Percentiles rank a stretch among this genome's conserved stretches.
These are phyloP conservation scores for Purshia tridentata DNA, from an alignment of 306 rosid species.

Conservation along the genomic window DNA sequence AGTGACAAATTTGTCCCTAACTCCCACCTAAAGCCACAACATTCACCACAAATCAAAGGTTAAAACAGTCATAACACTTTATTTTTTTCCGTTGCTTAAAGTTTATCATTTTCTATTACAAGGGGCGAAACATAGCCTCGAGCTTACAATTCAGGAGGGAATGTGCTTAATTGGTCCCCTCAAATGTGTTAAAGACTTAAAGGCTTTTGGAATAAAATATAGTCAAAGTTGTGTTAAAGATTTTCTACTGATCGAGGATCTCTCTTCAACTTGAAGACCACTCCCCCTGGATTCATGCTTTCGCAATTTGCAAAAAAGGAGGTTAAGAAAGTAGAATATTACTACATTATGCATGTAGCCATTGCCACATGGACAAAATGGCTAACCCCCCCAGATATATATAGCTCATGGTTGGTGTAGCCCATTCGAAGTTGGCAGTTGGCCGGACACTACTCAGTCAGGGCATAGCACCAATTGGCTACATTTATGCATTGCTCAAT, in stretches of 20 bases:
- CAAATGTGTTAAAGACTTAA: slow-evolving; percentile 14
- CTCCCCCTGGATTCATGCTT: slow-evolving; percentile 39
- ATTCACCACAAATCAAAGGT: background rate
- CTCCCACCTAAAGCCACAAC: background rate
- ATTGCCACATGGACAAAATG: no score
- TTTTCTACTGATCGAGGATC: slow-evolving; percentile 35
- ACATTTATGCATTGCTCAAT: no score
- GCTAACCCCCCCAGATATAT: no score
- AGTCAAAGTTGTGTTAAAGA: slow-evolving; percentile 43
- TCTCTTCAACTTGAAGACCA: slow-evolving; percentile 42
- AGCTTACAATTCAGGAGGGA: slow-evolving; percentile 22
- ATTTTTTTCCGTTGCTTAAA: slow-evolving; percentile 24
- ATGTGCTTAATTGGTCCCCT: background rate
- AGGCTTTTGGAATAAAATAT: slow-evolving; percentile 14
- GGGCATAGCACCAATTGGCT: no score
- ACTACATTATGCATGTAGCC: no score
- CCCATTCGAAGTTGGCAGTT: no score
- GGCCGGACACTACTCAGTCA: no score
- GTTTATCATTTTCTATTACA: background rate
- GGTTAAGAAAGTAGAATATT: no score
- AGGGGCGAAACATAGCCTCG: slow-evolving; percentile 21
- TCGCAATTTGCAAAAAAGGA: background rate
- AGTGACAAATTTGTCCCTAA: slow-evolving; percentile 1
- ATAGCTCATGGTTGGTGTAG: no score
- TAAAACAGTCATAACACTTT: slow-evolving; percentile 5